These are phyloP conservation scores for Ascochyta rabiei DNA, from an alignment of 2,329 filamentous ascomycete genomes.

Conservation along the genomic window DNA sequence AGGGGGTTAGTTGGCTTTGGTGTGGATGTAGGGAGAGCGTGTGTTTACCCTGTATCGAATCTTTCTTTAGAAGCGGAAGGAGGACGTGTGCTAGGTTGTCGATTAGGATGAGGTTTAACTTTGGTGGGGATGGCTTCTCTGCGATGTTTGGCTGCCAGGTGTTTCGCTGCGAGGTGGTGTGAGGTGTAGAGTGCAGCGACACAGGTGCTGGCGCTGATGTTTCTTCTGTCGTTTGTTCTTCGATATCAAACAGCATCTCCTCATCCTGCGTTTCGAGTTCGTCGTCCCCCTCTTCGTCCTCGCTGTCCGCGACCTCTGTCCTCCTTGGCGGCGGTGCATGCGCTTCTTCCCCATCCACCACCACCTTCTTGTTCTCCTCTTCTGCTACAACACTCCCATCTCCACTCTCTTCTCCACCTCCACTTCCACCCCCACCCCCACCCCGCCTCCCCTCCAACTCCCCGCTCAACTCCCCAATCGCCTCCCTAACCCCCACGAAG, in stretches of 20 bases:
- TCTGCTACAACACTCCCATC: constrained; percentile 25
- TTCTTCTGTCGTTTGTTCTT: neutral
- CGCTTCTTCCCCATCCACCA: constrained; percentile 8
- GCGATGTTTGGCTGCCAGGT: neutral
- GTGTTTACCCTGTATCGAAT: constrained; percentile 42
- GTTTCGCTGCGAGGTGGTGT: neutral
- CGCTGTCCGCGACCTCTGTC: constrained; percentile 42
- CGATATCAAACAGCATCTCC: constrained; percentile 48
- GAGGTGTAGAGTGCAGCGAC: neutral
- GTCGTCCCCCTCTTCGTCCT: constrained; percentile 45
- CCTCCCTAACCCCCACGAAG: constrained; percentile 55
- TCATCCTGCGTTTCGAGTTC: constrained; percentile 36
- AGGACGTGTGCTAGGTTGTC: constrained; percentile 50
- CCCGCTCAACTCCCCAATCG: constrained; percentile 52
- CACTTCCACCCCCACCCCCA: constrained; percentile 26
- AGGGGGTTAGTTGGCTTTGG: constrained; percentile 11
- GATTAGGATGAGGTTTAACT: constrained; percentile 37
- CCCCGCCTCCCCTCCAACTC: constrained; percentile 32
- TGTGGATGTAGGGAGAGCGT: neutral
- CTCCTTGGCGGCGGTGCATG: constrained; percentile 14
- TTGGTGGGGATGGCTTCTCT: neutral
- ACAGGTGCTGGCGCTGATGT: neutral
- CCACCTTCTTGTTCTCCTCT: constrained; percentile 5
- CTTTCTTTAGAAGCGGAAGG: constrained; percentile 46
- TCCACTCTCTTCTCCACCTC: constrained; percentile 13